These are phyloP conservation scores for Boletus huronensis DNA, from an alignment of 768 basidiomycete genomes.

Conservation along the genomic window DNA sequence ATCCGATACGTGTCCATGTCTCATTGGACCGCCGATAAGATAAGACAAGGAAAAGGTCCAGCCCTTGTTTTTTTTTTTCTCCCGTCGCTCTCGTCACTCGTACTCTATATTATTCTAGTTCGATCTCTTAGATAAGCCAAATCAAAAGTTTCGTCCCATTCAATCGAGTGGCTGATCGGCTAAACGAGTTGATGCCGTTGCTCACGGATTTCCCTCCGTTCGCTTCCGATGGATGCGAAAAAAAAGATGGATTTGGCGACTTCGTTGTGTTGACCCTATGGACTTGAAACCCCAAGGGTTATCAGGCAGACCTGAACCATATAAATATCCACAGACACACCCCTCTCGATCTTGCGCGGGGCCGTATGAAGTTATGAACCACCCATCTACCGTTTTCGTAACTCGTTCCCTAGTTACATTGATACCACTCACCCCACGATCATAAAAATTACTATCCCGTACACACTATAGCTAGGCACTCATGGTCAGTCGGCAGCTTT, in stretches of 20 bases:
- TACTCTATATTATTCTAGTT: not conserved
- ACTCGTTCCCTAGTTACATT: constrained; percentile 13
- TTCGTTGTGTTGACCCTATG: constrained; percentile 5
- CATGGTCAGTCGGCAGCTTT: not conserved
- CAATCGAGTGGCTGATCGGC: constrained; percentile 15
- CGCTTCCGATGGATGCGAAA: constrained; percentile 23
- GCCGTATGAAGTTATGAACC: not conserved
- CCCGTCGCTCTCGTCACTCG: constrained; percentile 18
- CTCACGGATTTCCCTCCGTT: constrained; percentile 10
- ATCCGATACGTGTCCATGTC: constrained; percentile 21
- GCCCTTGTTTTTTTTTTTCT: constrained; percentile 11
- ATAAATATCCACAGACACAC: not conserved
- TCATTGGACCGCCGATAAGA: constrained; percentile 29
- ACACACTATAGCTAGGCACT: not conserved
- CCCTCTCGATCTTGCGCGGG: not conserved
- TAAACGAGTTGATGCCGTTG: not conserved
- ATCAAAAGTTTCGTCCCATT: not conserved
- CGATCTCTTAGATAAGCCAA: constrained; percentile 6
- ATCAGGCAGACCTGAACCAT: constrained; percentile 16
- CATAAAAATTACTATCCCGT: not conserved
- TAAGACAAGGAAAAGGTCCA: constrained; percentile 22
- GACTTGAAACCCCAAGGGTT: constrained; percentile 15
- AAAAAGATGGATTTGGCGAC: not conserved
- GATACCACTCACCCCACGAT: not conserved
- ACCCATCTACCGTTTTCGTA: not conserved